A percentile compares a stretch with the other conserved stretches of the same genome.
phyloP scores from a whole-genome alignment of 1,284 basidiomycete genomes.

The Tilletia setariae region DNA sequence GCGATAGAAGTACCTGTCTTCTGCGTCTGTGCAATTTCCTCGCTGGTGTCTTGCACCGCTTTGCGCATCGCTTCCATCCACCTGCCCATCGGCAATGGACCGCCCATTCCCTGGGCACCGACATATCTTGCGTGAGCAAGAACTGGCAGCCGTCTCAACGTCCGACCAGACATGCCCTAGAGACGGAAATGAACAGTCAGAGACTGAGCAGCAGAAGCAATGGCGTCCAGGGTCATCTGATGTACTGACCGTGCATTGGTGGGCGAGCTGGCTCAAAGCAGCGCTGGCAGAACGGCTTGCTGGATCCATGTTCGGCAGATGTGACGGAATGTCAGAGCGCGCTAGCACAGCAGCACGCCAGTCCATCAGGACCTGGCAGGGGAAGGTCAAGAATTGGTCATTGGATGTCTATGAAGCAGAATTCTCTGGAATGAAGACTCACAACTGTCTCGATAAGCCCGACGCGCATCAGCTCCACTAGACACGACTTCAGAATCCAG shows the following conservation, averaged over 20 bases:
- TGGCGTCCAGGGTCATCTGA: background rate
- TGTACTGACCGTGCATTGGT: slow-evolving; percentile 3
- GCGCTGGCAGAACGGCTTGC: background rate
- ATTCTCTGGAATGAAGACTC: slow-evolving; percentile 45
- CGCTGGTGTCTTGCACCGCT: background rate
- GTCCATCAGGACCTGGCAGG: background rate
- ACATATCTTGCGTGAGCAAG: slow-evolving; percentile 82
- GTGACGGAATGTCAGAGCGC: background rate
- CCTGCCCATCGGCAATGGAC: slow-evolving; percentile 22
- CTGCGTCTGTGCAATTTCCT: background rate
- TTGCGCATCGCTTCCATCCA: slow-evolving; percentile 38
- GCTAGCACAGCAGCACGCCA: slow-evolving; percentile 5
- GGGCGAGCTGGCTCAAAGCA: background rate
- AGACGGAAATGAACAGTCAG: too few species aligned
- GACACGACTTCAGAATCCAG: slow-evolving; percentile 81
- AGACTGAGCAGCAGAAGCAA: slow-evolving; percentile 22
- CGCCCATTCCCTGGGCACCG: slow-evolving; percentile 34
- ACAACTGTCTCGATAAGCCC: slow-evolving; percentile 68
- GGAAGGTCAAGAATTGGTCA: background rate
- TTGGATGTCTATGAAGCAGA: too few species aligned
- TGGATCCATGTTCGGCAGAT: background rate
- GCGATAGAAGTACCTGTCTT: background rate
- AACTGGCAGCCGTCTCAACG: slow-evolving; percentile 82
- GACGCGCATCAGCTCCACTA: slow-evolving; percentile 73
- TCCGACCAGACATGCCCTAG: slow-evolving; percentile 82